phyloP scores from a whole-genome alignment of 768 basidiomycete species.

The Naematelia encephala region DNA sequence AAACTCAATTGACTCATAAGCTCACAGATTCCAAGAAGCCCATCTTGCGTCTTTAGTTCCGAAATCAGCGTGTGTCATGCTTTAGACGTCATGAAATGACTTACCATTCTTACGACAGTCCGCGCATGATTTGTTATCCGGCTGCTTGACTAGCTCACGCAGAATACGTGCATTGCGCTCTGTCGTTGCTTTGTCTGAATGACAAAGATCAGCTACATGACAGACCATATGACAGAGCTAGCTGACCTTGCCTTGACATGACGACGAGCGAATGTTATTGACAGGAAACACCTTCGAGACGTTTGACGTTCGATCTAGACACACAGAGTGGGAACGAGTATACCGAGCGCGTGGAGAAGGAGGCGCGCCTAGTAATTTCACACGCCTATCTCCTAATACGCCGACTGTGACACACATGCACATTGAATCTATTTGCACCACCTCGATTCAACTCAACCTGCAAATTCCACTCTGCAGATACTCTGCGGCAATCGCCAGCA shows the following conservation, averaged over 20 bases:
- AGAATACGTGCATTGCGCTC: constrained; percentile 74
- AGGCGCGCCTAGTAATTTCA: neutral
- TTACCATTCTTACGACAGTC: constrained; percentile 95
- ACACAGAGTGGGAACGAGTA: too few species aligned
- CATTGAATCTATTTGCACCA: too few species aligned
- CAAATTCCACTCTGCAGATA: too few species aligned
- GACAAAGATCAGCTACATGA: constrained; percentile 4
- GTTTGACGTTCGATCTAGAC: too few species aligned
- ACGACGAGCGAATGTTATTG: neutral
- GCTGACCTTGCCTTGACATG: constrained; percentile 23
- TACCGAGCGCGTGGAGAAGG: neutral
- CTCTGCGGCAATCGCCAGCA: too few species aligned
- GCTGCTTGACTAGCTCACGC: constrained; percentile 78
- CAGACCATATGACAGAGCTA: neutral
- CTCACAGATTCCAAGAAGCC: constrained; percentile 95
- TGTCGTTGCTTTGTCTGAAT: constrained; percentile 72
- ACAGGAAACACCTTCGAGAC: too few species aligned
- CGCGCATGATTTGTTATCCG: constrained; percentile 90
- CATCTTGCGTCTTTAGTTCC: constrained; percentile 80
- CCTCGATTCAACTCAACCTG: too few species aligned
- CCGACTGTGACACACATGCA: too few species aligned
- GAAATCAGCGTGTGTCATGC: too few species aligned
- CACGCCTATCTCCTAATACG: neutral
- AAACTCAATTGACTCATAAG: neutral
- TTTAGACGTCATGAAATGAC: too few species aligned